Evolutionary conservation across 495 filamentous ascomycete genomes (phyloP).

Genomic region (Staphylotrichum tortipilum): DNA sequence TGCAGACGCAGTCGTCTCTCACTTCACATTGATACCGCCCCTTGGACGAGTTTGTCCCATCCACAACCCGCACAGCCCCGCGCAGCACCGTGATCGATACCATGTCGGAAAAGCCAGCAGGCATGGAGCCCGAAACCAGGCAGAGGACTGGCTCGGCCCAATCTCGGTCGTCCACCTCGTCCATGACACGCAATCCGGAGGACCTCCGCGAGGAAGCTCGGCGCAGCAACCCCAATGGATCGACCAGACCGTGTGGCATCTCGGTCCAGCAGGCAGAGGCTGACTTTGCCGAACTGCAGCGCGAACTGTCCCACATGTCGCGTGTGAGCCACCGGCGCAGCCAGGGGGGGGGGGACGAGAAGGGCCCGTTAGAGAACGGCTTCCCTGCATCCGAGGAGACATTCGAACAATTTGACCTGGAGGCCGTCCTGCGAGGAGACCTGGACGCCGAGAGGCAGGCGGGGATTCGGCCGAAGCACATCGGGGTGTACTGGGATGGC

Average conservation of each 20-base stretch:
- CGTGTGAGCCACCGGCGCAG: conserved; percentile 36
- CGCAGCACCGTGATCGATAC: background rate
- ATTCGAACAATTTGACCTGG: conserved; percentile 61
- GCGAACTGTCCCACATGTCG: conserved; percentile 61
- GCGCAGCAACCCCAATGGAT: conserved; percentile 45
- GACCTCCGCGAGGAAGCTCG: conserved; percentile 37
- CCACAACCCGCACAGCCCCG: background rate
- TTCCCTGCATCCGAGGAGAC: conserved; percentile 32
- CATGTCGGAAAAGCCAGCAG: background rate
- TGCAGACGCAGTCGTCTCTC: background rate
- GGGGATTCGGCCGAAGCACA: conserved; percentile 70
- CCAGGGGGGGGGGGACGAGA: conserved; percentile 34
- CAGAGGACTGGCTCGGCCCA: background rate
- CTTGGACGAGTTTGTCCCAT: too few relatives aligned
- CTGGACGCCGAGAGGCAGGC: conserved; percentile 60
- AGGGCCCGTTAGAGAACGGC: conserved; percentile 38
- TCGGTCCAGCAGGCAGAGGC: conserved; percentile 66
- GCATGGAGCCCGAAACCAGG: background rate
- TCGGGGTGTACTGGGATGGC: conserved; percentile 72
- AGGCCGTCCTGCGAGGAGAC: conserved; percentile 57
- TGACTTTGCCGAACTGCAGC: conserved; percentile 67
- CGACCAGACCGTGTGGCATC: conserved; percentile 43
- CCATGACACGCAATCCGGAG: conserved; percentile 30
- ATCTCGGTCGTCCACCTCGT: conserved; percentile 32
- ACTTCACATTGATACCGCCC: too few relatives aligned